Evolutionary conservation across 176 grass and related monocot species (phyloP), one percentile per base, ranked within the genome.

Genomic region (Alloteropsis semialata): DNA sequence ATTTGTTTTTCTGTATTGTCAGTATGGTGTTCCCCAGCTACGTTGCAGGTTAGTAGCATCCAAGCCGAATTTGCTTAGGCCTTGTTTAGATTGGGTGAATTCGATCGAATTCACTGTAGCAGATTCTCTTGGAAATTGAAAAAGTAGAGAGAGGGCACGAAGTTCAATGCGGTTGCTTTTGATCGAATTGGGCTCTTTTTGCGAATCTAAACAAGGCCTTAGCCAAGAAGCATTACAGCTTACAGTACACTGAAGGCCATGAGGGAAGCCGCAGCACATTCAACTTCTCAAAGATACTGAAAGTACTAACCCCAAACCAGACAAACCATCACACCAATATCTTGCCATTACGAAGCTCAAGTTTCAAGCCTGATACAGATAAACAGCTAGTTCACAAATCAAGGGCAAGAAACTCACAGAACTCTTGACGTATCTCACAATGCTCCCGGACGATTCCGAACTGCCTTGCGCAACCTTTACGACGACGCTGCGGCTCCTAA

Each of bases 371-470:
- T 81, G 14, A 30, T 9, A 56, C 25, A 63, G 28, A 60, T 17
- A 56, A 17, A 3, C 14, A 34, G n/a, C 3, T 43, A 76, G 69
- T 16, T 10, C 46, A 10, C 22, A 72, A 78, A 12, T 21, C 30
- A 27, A 71, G 28, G 28, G 32, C 19, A 24, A 85, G 29, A 81
- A 77, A 92, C 93, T 98, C 87, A 96, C 96, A 41, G 90, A 79
- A 29, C 66, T 83, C 60, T 91, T 83, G 53, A 95, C 82, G 53
- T 82, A 91, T 89, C 85, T 91, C 36, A 87, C 89, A 29, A 96
- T n/a, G 87, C 91, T 96, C 49, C 66, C 82, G 21, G 84, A 49
- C 53, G 91, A 90, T 30, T 93, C 96, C 29, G 96, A 92, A 21
- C 82, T 60, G 85, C 93, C 87, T 54, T 76, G 79, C 55, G 53